A percentile compares a stretch with the other conserved stretches of the same genome.
phyloP scores from a whole-genome alignment of 257 asterid species.

The Galeopsis tetrahit region DNA sequence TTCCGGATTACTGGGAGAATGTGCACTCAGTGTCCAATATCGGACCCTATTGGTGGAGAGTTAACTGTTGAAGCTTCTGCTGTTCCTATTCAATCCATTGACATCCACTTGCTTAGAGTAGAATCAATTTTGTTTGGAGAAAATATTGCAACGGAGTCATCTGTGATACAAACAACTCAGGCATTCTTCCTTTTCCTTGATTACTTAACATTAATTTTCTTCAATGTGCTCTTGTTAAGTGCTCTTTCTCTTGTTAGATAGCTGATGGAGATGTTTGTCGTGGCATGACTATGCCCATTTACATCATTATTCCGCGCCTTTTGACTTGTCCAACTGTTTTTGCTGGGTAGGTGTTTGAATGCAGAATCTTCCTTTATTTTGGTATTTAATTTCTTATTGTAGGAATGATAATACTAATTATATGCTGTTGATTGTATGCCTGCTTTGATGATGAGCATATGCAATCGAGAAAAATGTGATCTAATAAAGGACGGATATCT shows the following conservation, averaged over 20 bases:
- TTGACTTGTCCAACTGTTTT: conserved; percentile 83
- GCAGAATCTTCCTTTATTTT: conserved; percentile 21
- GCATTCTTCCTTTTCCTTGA: conserved; percentile 45
- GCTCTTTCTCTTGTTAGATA: conserved; percentile 50
- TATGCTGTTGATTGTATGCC: conserved; percentile 11
- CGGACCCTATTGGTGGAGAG: conserved; percentile 75
- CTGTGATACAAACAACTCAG: conserved; percentile 86
- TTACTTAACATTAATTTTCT: conserved; percentile 23
- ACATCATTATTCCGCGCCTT: conserved; percentile 78
- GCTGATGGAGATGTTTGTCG: conserved; percentile 85
- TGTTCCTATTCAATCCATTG: conserved; percentile 73
- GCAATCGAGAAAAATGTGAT: conserved; percentile 4
- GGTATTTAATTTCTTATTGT: conserved; percentile 12
- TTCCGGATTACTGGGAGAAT: conserved; percentile 74
- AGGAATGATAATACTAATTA: background rate
- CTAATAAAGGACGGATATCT: background rate
- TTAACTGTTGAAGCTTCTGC: conserved; percentile 80
- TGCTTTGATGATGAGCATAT: background rate
- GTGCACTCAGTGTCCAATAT: conserved; percentile 72
- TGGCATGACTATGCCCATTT: conserved; percentile 70
- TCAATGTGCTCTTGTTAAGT: conserved; percentile 24
- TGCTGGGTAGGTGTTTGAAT: conserved; percentile 66
- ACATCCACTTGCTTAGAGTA: conserved; percentile 73
- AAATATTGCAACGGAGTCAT: conserved; percentile 73
- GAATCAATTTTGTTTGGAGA: conserved; percentile 90